A percentile compares a stretch with the other conserved stretches of the same genome.
Evolutionary conservation across 2,329 filamentous ascomycete species (phyloP).

Genomic region (Dactylellina leptospora): DNA sequence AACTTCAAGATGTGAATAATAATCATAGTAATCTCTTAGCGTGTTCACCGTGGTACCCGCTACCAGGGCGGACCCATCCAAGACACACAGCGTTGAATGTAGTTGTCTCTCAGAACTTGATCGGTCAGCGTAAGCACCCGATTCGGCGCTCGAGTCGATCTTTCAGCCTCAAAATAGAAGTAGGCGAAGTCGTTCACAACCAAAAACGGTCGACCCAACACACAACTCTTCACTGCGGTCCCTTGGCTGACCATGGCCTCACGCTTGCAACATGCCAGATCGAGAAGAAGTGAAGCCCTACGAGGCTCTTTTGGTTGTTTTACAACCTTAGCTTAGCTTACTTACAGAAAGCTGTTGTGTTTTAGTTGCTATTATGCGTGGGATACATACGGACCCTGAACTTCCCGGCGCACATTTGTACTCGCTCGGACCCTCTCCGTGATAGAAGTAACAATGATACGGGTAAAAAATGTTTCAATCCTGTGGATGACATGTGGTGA

Average conservation of each 20-base stretch:
- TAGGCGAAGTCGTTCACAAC: conserved; percentile 26
- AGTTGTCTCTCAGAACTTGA: conserved; percentile 6
- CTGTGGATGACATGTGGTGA: conserved; percentile 4
- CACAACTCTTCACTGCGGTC: neutral
- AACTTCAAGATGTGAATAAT: too few species aligned
- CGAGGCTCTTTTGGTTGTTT: conserved; percentile 30
- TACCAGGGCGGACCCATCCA: too few species aligned
- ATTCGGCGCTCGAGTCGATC: conserved; percentile 5
- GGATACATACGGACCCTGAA: too few species aligned
- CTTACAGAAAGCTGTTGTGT: neutral
- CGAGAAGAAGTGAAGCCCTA: conserved; percentile 25
- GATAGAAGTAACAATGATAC: neutral
- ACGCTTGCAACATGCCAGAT: neutral
- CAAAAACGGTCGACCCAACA: conserved; percentile 2
- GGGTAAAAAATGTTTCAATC: conserved; percentile 15
- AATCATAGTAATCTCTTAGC: too few species aligned
- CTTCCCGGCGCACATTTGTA: too few species aligned
- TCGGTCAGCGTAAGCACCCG: conserved; percentile 36
- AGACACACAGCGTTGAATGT: too few species aligned
- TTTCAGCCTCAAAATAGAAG: conserved; percentile 22
- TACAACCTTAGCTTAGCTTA: neutral
- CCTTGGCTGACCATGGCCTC: neutral
- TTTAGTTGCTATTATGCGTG: neutral
- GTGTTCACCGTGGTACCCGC: too few species aligned
- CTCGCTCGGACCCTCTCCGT: neutral